Percentiles rank a stretch among this genome's conserved stretches.
Conservation (phyloP, 805 yeast species). For the Wickerhamomyces bisporus region DNA sequence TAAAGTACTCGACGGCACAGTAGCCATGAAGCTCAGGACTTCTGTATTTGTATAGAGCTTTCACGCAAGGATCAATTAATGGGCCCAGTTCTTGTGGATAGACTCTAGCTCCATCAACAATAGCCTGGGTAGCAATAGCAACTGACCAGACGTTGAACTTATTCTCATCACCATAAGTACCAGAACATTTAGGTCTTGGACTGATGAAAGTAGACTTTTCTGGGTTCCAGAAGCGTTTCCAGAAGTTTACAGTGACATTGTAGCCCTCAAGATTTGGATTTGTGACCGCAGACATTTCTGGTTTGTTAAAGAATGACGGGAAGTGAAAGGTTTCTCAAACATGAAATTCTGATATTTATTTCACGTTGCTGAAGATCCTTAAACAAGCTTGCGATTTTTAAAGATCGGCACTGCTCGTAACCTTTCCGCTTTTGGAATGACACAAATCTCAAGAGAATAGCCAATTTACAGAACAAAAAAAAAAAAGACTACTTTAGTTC, state of each 20-base stretch:
- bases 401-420: constrained; percentile 1
- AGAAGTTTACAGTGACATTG: constrained; percentile 14
- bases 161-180: constrained; percentile 46
- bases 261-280: constrained; percentile 25
- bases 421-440: background rate
- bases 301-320: too few relatives aligned
- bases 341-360: background rate
- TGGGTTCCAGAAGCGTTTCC: constrained; percentile 22
- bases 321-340: background rate
- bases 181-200: constrained; percentile 28
- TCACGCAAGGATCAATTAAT: constrained; percentile 46
- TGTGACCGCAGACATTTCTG: constrained; percentile 12
- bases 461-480: too few relatives aligned
- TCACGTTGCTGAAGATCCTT: background rate
- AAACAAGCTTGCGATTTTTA: background rate
- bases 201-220: constrained; percentile 18
- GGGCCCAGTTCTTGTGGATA: constrained; percentile 49
- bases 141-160: constrained; percentile 66
- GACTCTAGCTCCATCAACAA: constrained; percentile 54
- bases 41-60: constrained; percentile 46
- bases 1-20: constrained; percentile 58
- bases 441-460: too few relatives aligned
- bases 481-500: too few relatives aligned
- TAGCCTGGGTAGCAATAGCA: constrained; percentile 59
- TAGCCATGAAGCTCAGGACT: constrained; percentile 48